Percentiles rank a stretch among this genome's conserved stretches.
Evolutionary conservation across 768 basidiomycete species (phyloP).

Genomic region (Termitomyces sp.): DNA sequence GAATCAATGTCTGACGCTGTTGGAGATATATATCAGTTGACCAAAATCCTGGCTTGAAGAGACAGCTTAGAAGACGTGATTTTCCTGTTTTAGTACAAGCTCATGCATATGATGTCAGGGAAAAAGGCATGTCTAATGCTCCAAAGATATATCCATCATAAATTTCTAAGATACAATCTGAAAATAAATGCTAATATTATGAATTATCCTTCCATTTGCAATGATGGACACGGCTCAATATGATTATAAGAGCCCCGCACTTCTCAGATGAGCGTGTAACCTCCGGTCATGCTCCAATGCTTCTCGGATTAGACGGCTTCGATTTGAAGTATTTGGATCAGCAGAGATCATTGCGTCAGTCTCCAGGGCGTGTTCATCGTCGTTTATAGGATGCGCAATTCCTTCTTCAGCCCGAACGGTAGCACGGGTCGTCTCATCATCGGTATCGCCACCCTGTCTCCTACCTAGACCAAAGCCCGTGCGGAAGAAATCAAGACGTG

Average conservation of each 20-base stretch:
- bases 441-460: constrained; percentile 18
- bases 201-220: neutral
- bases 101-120: neutral
- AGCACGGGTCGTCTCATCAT: constrained; percentile 21
- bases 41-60: neutral
- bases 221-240: neutral
- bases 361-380: constrained; percentile 22
- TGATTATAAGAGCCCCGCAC: constrained; percentile 55
- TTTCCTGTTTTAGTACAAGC: too few relatives aligned
- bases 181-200: neutral
- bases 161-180: neutral
- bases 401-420: constrained; percentile 26
- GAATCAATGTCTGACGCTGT: neutral
- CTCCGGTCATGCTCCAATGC: constrained; percentile 50
- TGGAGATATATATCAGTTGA: neutral
- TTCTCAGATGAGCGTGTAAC: constrained; percentile 53
- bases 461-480: constrained; percentile 37
- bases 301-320: constrained; percentile 34
- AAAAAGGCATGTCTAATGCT: neutral
- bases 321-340: constrained; percentile 35
- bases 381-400: constrained; percentile 4
- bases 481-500: constrained; percentile 35
- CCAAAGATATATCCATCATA: neutral
- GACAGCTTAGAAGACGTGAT: neutral
- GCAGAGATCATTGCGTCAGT: constrained; percentile 34